phyloP scores from a whole-genome alignment of 805 yeast species.

The Kodamaea leandrae region DNA sequence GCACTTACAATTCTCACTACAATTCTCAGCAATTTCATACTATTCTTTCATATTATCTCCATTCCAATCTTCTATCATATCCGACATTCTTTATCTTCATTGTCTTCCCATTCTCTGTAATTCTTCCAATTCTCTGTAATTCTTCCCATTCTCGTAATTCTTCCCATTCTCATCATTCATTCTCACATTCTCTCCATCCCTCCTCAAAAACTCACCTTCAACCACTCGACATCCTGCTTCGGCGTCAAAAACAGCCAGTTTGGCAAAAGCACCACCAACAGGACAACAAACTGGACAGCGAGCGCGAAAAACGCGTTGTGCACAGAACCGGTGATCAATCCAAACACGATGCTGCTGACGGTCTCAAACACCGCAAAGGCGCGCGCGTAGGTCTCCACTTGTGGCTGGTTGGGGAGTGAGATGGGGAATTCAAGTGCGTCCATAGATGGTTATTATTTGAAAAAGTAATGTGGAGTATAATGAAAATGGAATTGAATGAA shows the following conservation, averaged over 20 bases:
- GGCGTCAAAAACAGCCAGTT: conserved; percentile 56
- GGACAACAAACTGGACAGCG: conserved; percentile 30
- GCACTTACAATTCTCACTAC: too few relatives aligned
- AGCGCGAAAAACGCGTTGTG: conserved; percentile 37
- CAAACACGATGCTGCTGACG: conserved; percentile 44
- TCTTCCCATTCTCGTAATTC: too few relatives aligned
- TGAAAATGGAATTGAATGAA: background rate
- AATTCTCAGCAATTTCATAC: too few relatives aligned
- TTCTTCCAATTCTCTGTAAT: too few relatives aligned
- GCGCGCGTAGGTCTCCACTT: conserved; percentile 32
- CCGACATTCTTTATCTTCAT: too few relatives aligned
- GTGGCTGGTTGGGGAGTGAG: conserved; percentile 47
- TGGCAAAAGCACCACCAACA: conserved; percentile 44
- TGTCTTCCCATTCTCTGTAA: too few relatives aligned
- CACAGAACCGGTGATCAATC: conserved; percentile 48
- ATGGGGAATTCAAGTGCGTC: conserved; percentile 17
- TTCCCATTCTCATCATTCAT: too few relatives aligned
- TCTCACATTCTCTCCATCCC: background rate
- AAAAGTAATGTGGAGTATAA: background rate
- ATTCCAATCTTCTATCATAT: too few relatives aligned
- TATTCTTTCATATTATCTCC: too few relatives aligned
- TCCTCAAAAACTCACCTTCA: conserved; percentile 20
- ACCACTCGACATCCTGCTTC: conserved; percentile 48
- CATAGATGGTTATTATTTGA: conserved; percentile 9
- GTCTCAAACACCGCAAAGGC: conserved; percentile 32